Evolutionary conservation across 768 basidiomycete species (phyloP).

Genomic region (Xerocomellus intermedius): DNA sequence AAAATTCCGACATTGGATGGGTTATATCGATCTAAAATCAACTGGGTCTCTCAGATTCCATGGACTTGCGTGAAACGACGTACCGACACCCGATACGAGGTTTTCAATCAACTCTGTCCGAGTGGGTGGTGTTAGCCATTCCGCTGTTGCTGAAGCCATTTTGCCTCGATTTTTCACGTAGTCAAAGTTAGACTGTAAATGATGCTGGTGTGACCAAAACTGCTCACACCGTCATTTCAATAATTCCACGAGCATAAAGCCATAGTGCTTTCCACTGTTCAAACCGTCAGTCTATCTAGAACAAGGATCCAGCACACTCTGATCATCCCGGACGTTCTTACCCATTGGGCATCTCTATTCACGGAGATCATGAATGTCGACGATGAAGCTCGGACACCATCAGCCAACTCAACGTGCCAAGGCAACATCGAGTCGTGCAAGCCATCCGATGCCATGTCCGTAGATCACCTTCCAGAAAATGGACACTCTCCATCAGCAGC

Average conservation of each 20-base stretch:
- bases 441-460: slow-evolving; percentile 8
- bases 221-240: background rate
- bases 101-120: slow-evolving; percentile 87
- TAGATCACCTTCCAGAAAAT: slow-evolving; percentile 5
- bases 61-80: slow-evolving; percentile 27
- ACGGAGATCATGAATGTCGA: slow-evolving; percentile 16
- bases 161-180: slow-evolving; percentile 7
- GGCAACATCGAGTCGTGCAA: slow-evolving; percentile 4
- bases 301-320: background rate
- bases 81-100: slow-evolving; percentile 87
- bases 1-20: slow-evolving; percentile 90
- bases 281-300: background rate
- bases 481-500: background rate
- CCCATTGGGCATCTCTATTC: background rate
- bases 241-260: background rate
- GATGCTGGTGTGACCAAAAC: slow-evolving; percentile 7
- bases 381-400: slow-evolving; percentile 1
- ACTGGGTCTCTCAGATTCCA: background rate
- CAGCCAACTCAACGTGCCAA: background rate
- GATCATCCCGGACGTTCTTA: background rate
- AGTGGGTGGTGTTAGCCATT: slow-evolving; percentile 74
- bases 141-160: slow-evolving; percentile 42
- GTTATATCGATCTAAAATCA: slow-evolving; percentile 84
- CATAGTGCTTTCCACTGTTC: too few species aligned
- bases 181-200: background rate